A percentile compares a stretch with the other conserved stretches of the same genome.
Evolutionary conservation across 2,329 filamentous ascomycete species (phyloP).

Genomic region (Lachnellula willkommii): DNA sequence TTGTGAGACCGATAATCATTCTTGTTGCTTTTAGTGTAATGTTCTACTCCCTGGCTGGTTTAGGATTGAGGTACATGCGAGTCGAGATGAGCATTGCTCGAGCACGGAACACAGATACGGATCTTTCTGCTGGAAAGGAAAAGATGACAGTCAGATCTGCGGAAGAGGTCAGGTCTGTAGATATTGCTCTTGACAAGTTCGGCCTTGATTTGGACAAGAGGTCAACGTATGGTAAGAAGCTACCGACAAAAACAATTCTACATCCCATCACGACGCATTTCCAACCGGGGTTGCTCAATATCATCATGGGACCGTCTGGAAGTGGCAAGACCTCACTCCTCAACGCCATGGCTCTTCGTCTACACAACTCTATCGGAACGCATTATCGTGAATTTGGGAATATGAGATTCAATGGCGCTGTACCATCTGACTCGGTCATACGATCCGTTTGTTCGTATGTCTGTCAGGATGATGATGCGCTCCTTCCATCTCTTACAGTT

Average conservation of each 20-base stretch:
- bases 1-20: conserved; percentile 59
- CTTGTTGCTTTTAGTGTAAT: conserved; percentile 57
- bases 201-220: conserved; percentile 60
- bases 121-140: conserved; percentile 65
- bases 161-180: conserved; percentile 53
- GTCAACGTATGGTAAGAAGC: conserved; percentile 44
- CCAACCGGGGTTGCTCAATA: conserved; percentile 61
- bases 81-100: conserved; percentile 67
- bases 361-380: conserved; percentile 57
- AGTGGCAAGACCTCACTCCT: conserved; percentile 71
- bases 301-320: conserved; percentile 77
- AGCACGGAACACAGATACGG: conserved; percentile 50
- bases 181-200: conserved; percentile 60
- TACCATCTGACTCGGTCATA: conserved; percentile 63
- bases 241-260: conserved; percentile 55
- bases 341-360: conserved; percentile 64
- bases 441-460: conserved; percentile 71
- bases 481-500: conserved; percentile 69
- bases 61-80: conserved; percentile 59
- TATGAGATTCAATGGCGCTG: conserved; percentile 64
- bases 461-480: conserved; percentile 70
- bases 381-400: conserved; percentile 57
- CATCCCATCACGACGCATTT: conserved; percentile 63
- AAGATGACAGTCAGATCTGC: conserved; percentile 54
- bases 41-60: conserved; percentile 55